Evolutionary conservation across 1,284 basidiomycete species (phyloP), one percentile per base, ranked within the genome.

Genomic region (Phylloporus sp.): DNA sequence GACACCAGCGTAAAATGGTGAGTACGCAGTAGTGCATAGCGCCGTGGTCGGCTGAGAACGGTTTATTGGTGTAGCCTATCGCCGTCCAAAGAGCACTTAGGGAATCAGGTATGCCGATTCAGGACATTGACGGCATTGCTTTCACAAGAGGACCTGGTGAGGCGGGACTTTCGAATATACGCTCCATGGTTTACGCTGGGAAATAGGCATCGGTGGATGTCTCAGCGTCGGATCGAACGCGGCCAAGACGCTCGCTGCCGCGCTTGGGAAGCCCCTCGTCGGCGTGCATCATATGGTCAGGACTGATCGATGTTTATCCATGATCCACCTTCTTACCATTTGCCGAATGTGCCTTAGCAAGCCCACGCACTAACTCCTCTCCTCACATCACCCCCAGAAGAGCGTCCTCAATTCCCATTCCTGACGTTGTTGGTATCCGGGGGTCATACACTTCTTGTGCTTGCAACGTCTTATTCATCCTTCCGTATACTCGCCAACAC

Each of bases 241-340:
- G 2, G 94, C 94, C 11, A 93, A 92, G 73, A 86, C 88, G 0
- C 80, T 98, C 2, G 93, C 94, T 0, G 90, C 93, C 0, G 90
- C 88, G 0, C 80, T 88, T 11, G 81, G 84, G 49, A 93, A 94
- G 71, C 95, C 95, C 0, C 67, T 97, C 2, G 86, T 98, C 12
- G 95, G 94, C 7, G 92, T 97, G 4, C 94, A 98, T 77, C 96
- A 98, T 72, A 98, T 98, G 96, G 95, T 94, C 29, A 55, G 81
- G 72, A 29, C 49, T 31, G 39, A 24, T 59, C 56, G 18, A 47
- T 18, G n/a, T n/a, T 18, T 29, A 4, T 47, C 1, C 13, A 7
- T 4, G 6, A 28, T 26, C 2, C 20, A 12, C 50, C 39, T 31
- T 55, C 51, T 59, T 53, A 68, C 57, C 5, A 20, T 4, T 1